A percentile compares a stretch with the other conserved stretches of the same genome.
Evolutionary conservation across 2,329 filamentous ascomycete genomes (phyloP).

Genomic region (Emmonsia crescens): DNA sequence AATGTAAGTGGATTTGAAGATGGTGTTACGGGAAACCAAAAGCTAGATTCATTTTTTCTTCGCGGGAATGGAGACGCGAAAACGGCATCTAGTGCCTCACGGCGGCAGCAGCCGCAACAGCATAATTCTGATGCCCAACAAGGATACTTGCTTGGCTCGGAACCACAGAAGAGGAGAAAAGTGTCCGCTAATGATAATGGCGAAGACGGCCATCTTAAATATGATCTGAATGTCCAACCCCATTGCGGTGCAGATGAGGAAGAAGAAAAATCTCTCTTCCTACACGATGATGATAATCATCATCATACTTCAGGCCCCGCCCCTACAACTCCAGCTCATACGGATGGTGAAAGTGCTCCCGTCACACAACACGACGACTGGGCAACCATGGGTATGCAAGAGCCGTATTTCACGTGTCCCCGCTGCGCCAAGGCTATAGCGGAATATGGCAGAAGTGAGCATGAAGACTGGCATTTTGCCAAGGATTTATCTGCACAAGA

Average conservation of each 20-base stretch:
- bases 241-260: background rate
- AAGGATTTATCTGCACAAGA: conserved; percentile 50
- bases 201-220: background rate
- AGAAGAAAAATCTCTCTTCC: background rate
- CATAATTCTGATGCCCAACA: background rate
- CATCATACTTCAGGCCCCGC: too few species aligned
- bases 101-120: background rate
- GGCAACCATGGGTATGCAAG: background rate
- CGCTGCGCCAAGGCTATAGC: conserved; percentile 56
- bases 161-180: background rate
- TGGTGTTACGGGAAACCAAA: conserved; percentile 68
- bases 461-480: conserved; percentile 91
- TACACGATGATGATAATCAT: background rate
- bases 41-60: conserved; percentile 77
- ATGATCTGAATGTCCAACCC: background rate
- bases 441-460: conserved; percentile 54
- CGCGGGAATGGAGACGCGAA: conserved; percentile 28
- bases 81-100: too few species aligned
- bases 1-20: conserved; percentile 91
- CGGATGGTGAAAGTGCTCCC: background rate
- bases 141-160: background rate
- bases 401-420: conserved; percentile 42
- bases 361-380: background rate
- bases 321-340: background rate
- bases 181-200: background rate